These are phyloP conservation scores for Coemansia sp. DNA, from an alignment of 192 early-diverging fungal species.

Conservation along the genomic window DNA sequence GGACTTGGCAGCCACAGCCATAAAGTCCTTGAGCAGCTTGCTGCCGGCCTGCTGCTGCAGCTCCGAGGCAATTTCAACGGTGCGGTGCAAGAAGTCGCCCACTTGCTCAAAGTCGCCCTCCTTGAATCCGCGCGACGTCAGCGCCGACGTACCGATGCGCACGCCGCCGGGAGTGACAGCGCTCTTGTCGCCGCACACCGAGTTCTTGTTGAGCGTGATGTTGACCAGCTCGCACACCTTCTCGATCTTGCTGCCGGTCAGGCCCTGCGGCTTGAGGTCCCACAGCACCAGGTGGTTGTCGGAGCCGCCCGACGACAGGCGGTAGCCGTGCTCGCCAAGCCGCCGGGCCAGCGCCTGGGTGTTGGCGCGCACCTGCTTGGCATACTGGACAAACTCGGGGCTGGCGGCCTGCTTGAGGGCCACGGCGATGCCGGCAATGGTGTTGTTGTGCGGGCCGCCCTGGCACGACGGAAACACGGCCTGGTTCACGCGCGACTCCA, in stretches of 20 bases:
- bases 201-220: conserved; percentile 99
- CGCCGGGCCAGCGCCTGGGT: conserved; percentile 78
- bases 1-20: conserved; percentile 72
- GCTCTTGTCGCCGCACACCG: conserved; percentile 92
- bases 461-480: conserved; percentile 99
- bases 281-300: conserved; percentile 98
- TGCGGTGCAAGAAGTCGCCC: conserved; percentile 94
- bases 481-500: conserved; percentile 95
- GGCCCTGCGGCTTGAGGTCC: conserved; percentile 88
- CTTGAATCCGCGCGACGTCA: conserved; percentile 96
- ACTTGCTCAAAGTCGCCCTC: conserved; percentile 96
- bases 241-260: conserved; percentile 98
- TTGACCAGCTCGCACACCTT: conserved; percentile 96
- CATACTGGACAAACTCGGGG: conserved; percentile 91
- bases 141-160: conserved; percentile 90
- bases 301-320: conserved; percentile 90
- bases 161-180: conserved; percentile 97
- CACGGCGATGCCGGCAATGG: conserved; percentile 97
- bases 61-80: conserved; percentile 81
- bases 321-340: conserved; percentile 82
- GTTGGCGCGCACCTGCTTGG: conserved; percentile 95
- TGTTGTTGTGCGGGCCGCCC: conserved; percentile 99
- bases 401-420: conserved; percentile 94
- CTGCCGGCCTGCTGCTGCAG: conserved; percentile 82
- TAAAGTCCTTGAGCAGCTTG: conserved; percentile 99